These are phyloP conservation scores for Ascodesmis nigricans DNA, from an alignment of 495 filamentous ascomycete species.

Conservation along the genomic window DNA sequence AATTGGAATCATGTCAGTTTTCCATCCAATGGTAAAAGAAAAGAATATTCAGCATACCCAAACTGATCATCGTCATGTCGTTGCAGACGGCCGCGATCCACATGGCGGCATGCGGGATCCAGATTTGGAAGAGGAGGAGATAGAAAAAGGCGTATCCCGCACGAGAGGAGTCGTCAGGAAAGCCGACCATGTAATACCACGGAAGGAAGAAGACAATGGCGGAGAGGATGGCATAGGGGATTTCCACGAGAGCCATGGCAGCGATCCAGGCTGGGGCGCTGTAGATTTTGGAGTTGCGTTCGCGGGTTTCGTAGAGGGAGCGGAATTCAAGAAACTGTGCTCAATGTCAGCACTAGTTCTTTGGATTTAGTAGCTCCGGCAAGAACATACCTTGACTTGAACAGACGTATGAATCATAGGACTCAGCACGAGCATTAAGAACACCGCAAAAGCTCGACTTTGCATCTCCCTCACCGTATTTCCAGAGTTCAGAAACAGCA, in stretches of 20 bases:
- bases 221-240: conserved; percentile 55
- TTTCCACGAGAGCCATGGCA: conserved; percentile 50
- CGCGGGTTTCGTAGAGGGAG: conserved; percentile 61
- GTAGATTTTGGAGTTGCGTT: conserved; percentile 67
- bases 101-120: conserved; percentile 17
- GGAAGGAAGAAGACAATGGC: conserved; percentile 44
- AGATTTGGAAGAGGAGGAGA: conserved; percentile 41
- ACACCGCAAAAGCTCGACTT: conserved; percentile 19
- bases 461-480: conserved; percentile 20
- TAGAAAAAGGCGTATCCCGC: conserved; percentile 67
- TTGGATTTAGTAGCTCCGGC: too few relatives aligned
- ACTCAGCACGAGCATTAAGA: conserved; percentile 16
- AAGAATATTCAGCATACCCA: conserved; percentile 12
- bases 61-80: conserved; percentile 18
- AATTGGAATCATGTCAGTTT: conserved; percentile 3
- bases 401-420: conserved; percentile 40
- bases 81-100: conserved; percentile 19
- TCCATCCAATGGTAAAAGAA: neutral
- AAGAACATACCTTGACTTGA: conserved; percentile 57
- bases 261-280: conserved; percentile 66
- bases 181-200: conserved; percentile 67
- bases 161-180: conserved; percentile 44
- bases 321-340: conserved; percentile 45
- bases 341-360: too few relatives aligned
- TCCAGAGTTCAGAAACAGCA: conserved; percentile 23